Percentiles rank a stretch among this genome's conserved stretches.
These are phyloP conservation scores for Botrytis aclada DNA, from an alignment of 2,329 filamentous ascomycete genomes.

Conservation along the genomic window DNA sequence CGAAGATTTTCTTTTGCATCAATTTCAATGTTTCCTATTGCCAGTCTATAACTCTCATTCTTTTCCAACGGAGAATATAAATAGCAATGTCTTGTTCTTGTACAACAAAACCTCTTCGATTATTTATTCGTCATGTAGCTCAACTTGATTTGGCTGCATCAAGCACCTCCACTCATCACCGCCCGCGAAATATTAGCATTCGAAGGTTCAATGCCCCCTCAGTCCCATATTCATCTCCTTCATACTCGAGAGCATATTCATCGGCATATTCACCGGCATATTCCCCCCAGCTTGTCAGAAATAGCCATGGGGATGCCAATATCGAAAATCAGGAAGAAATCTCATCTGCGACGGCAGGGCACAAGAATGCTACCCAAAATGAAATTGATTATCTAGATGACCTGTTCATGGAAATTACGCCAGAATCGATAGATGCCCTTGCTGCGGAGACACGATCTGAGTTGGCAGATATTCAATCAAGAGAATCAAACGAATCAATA, in stretches of 20 bases:
- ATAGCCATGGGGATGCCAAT: neutral
- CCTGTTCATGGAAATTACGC: constrained; percentile 38
- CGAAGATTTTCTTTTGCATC: constrained; percentile 18
- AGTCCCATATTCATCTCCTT: neutral
- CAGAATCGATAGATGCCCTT: constrained; percentile 39
- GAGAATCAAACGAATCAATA: neutral
- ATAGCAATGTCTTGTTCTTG: constrained; percentile 36
- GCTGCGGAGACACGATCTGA: constrained; percentile 24
- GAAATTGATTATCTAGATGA: constrained; percentile 1
- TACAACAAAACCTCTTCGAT: constrained; percentile 29
- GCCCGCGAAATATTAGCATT: neutral
- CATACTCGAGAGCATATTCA: constrained; percentile 6
- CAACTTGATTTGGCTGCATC: constrained; percentile 32
- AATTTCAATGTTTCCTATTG: neutral
- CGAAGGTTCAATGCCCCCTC: constrained; percentile 14
- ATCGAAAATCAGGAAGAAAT: neutral
- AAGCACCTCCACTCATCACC: neutral
- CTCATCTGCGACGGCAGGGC: neutral
- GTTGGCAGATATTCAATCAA: constrained; percentile 1
- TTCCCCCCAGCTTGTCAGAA: neutral
- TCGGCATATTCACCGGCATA: neutral
- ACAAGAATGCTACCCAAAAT: neutral
- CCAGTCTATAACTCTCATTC: neutral
- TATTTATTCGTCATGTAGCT: constrained; percentile 35
- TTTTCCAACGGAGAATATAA: constrained; percentile 6